Evolutionary conservation across 805 yeast species (phyloP).

Genomic region (Debaryomyces prosopidis): DNA sequence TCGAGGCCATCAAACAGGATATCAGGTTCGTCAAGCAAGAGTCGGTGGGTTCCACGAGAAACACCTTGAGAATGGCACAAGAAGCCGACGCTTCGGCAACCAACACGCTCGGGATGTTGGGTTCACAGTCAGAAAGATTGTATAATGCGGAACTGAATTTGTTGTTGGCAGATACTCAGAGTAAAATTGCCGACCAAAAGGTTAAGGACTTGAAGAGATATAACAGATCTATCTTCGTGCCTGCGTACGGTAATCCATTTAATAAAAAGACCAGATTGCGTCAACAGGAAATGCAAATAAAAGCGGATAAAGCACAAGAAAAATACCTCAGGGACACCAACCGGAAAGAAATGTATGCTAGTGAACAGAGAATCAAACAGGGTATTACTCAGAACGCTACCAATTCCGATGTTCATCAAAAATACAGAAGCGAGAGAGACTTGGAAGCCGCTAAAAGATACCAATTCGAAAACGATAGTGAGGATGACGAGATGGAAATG

Average conservation of each 20-base stretch:
- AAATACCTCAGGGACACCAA: slow-evolving; percentile 63
- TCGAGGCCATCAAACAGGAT: slow-evolving; percentile 81
- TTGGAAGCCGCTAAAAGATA: slow-evolving; percentile 64
- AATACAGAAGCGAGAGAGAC: slow-evolving; percentile 53
- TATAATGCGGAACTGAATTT: slow-evolving; percentile 78
- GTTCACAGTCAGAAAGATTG: slow-evolving; percentile 87
- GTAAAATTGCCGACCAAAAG: slow-evolving; percentile 77
- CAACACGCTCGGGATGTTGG: slow-evolving; percentile 87
- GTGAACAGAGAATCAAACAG: slow-evolving; percentile 67
- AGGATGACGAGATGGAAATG: slow-evolving; percentile 89
- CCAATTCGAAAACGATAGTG: slow-evolving; percentile 86
- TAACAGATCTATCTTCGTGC: slow-evolving; percentile 79
- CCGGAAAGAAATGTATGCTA: slow-evolving; percentile 56
- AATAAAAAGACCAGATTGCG: slow-evolving; percentile 74
- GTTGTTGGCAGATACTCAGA: slow-evolving; percentile 77
- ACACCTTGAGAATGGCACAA: slow-evolving; percentile 61
- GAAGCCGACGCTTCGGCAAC: slow-evolving; percentile 48
- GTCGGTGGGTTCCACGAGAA: slow-evolving; percentile 80
- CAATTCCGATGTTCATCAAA: slow-evolving; percentile 36
- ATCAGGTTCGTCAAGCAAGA: slow-evolving; percentile 83
- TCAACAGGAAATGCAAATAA: slow-evolving; percentile 70
- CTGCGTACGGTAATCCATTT: slow-evolving; percentile 79
- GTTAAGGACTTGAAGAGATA: slow-evolving; percentile 76
- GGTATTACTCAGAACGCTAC: slow-evolving; percentile 52
- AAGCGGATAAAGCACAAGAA: slow-evolving; percentile 60